Base-by-base conservation (phyloP, 305 asterid species). In the Nicotiana rustica region DNA sequence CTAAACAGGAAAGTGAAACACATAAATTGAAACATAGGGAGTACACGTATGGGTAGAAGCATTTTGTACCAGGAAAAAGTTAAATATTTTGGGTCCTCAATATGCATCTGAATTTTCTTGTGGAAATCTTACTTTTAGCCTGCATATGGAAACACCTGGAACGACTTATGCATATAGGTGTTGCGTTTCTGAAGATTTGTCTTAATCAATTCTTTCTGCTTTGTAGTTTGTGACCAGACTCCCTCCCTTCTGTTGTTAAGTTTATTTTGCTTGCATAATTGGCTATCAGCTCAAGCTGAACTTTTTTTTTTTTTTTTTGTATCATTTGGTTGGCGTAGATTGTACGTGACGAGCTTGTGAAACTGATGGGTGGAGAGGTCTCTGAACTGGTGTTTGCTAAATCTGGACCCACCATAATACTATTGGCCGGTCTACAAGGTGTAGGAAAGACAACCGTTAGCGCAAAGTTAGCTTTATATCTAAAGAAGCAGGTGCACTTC, bases 381-480 rank as follows among this genome's bases (percentile, higher is more conserved):
- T 92, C 99, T 69, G 99, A 96, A 86, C 91, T 96, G 83, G 92
- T 85, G 14, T 94, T 87, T 87, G 93, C 98, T 68, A 95, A 93
- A 82, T 89, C 92, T 77, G 89, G 85, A 60, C 99, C 99, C 33
- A 94, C 98, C 64, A 92, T 94, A 67, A 94, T 96, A 85, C 87
- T 96, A 85, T 90, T 96, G 90, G 99, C 99, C 44, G 98, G 99
- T 82, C 85, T 96, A 86, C 99, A 96, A 92, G 98, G 99, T 87
- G 99, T 96, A 89, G 99, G 99, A 84, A 96, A 96, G 91, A 96
- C 99, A 66, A 95, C 99, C 31, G 98, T 96, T 86, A 80, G 98
- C 59, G 98, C 98, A 76, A 96, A 96, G 87, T 92, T 96, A 84
- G 98, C 99, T 80, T 89, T 91, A 76, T 94, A 96, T 90, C 97